A percentile compares a stretch with the other conserved stretches of the same genome.
Evolutionary conservation across 257 asterid genomes (phyloP).

Genomic region (Euphrasia confusa): DNA sequence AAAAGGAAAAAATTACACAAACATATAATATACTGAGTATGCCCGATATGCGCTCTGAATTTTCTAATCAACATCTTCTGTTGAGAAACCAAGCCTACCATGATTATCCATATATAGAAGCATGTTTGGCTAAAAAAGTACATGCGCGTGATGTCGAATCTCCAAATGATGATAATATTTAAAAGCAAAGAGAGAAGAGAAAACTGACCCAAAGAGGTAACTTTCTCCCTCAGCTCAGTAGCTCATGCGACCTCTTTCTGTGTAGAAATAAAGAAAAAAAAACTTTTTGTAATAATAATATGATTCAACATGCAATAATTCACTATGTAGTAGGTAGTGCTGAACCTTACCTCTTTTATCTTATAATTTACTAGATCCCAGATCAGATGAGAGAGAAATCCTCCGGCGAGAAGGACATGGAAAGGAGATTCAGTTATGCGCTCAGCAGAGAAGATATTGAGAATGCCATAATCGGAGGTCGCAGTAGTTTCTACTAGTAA

Average conservation of each 20-base stretch:
- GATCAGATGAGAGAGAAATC: slow-evolving; percentile 81
- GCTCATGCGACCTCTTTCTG: slow-evolving; percentile 98
- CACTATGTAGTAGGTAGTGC: neutral
- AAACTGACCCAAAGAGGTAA: slow-evolving; percentile 97
- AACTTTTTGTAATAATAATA: slow-evolving; percentile 7
- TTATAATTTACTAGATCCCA: slow-evolving; percentile 79
- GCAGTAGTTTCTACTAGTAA: too few species aligned
- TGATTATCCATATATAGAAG: too few species aligned
- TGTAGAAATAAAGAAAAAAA: slow-evolving; percentile 25
- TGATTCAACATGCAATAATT: neutral
- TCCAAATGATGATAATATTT: too few species aligned
- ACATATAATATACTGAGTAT: too few species aligned
- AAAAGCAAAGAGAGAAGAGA: too few species aligned
- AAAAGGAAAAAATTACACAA: too few species aligned
- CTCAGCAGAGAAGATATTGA: slow-evolving; percentile 94
- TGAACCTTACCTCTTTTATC: slow-evolving; percentile 67
- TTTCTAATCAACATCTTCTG: too few species aligned
- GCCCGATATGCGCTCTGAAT: too few species aligned
- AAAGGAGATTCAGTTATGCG: slow-evolving; percentile 93
- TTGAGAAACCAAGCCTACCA: too few species aligned
- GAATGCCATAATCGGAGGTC: slow-evolving; percentile 97
- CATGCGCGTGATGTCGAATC: too few species aligned
- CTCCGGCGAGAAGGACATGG: slow-evolving; percentile 94
- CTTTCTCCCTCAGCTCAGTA: slow-evolving; percentile 92
- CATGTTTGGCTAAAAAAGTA: too few species aligned